phyloP scores from a whole-genome alignment of 228 moss, liverwort and hornwort genomes.

The Sphagnum magellanicum region DNA sequence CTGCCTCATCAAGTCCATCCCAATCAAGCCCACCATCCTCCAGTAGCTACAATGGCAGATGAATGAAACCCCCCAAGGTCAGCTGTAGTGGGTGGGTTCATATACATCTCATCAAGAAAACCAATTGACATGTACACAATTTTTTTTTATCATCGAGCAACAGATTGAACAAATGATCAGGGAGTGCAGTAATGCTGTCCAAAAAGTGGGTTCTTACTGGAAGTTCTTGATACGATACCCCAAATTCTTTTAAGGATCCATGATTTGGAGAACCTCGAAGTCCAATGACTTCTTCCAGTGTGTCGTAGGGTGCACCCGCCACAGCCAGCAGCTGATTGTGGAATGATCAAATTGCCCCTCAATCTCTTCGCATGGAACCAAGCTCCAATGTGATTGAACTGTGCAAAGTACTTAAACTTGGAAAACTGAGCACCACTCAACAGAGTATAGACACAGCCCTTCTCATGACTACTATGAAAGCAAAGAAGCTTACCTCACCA shows the following conservation, averaged over 20 bases:
- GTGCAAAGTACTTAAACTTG: background rate
- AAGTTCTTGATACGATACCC: conserved; percentile 82
- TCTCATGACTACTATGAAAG: too few species aligned
- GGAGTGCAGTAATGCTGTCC: too few species aligned
- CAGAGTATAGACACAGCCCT: too few species aligned
- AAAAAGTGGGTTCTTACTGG: conserved; percentile 35
- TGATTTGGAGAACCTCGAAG: conserved; percentile 67
- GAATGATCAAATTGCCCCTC: conserved; percentile 16
- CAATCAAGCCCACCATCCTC: conserved; percentile 76
- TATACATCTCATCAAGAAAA: too few species aligned
- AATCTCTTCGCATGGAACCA: background rate
- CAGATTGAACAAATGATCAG: too few species aligned
- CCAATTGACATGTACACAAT: too few species aligned
- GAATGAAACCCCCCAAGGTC: background rate
- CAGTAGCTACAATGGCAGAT: conserved; percentile 45
- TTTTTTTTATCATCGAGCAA: too few species aligned
- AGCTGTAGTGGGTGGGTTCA: too few species aligned
- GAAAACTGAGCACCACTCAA: background rate
- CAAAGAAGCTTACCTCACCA: conserved; percentile 55
- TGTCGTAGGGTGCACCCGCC: conserved; percentile 95
- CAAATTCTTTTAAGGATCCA: conserved; percentile 83
- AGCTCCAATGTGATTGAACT: background rate
- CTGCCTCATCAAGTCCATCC: conserved; percentile 59
- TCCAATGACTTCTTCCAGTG: conserved; percentile 90
- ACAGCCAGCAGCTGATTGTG: conserved; percentile 75